Percentiles rank a stretch among this genome's conserved stretches.
These are phyloP conservation scores for Pythium dissimile DNA, from an alignment of 352 stramenopile species.

Conservation along the genomic window DNA sequence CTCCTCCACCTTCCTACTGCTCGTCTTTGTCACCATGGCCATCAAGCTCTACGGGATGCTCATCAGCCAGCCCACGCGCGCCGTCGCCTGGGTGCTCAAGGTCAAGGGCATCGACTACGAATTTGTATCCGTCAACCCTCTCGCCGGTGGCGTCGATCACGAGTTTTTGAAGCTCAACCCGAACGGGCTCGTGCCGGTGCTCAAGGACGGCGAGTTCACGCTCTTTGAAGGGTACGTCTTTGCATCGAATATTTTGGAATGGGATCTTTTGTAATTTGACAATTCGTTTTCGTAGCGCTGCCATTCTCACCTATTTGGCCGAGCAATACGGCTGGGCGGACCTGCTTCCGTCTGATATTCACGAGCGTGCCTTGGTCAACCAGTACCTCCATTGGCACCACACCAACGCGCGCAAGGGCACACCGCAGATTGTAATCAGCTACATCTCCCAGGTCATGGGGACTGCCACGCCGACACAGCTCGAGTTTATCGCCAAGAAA, in stretches of 20 bases:
- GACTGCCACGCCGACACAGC: neutral
- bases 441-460: neutral
- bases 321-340: conserved; percentile 48
- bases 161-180: conserved; percentile 47
- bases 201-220: conserved; percentile 48
- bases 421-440: conserved; percentile 14
- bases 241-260: too few species aligned
- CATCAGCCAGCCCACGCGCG: conserved; percentile 5
- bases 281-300: conserved; percentile 11
- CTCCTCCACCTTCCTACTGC: neutral
- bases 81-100: conserved; percentile 32
- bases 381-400: conserved; percentile 77
- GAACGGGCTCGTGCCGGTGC: conserved; percentile 41
- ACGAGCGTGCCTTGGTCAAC: conserved; percentile 48
- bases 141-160: neutral
- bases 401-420: conserved; percentile 43
- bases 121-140: conserved; percentile 27
- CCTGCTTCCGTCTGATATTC: conserved; percentile 33
- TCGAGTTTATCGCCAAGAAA: conserved; percentile 4
- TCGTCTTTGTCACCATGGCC: neutral
- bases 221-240: conserved; percentile 45
- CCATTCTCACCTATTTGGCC: conserved; percentile 48
- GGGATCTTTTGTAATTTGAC: neutral
- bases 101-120: conserved; percentile 39
- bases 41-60: conserved; percentile 7